Evolutionary conservation across 2,329 filamentous ascomycete species (phyloP), one percentile per base, ranked within the genome.

Genomic region (Diaporthe eres): DNA sequence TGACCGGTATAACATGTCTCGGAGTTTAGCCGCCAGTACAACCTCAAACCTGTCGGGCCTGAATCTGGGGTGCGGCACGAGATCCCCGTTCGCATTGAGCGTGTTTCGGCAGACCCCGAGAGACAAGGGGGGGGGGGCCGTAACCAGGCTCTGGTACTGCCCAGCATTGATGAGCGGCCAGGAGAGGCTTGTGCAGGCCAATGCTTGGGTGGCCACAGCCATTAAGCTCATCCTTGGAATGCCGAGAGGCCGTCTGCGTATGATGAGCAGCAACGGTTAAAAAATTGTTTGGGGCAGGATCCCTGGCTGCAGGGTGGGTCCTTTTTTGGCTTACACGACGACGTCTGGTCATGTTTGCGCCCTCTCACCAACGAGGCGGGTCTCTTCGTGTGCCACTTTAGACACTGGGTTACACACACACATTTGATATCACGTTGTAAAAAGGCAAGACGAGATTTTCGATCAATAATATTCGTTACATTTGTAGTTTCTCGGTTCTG

Each of bases 391-490:
- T 17, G 42, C 42, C 37, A 39, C 37, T 39, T 39, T n/a, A n/a
- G n/a, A n/a, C n/a, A n/a, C n/a, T n/a, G n/a, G n/a, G n/a, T n/a
- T n/a, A n/a, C n/a, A n/a, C n/a, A n/a, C n/a, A n/a, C 39, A 65
- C 1, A 47, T 6, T 15, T 5, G 6, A 68, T 7, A 7, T 68
- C 65, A 68, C 65, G 8, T 19, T 53, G 13, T 2, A 28, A 7
- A 4, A 3, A 1, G 15, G 4, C 3, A 39, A 19, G 28, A 51
- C n/a, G 1, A 25, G 2, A 37, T 28, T 25, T 55, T 70, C 65
- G 65, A 37, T 70, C 65, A 70, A 70, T 55, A 70, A 37, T 70
- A 70, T 70, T 68, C 49, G 65, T 70, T 55, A 42, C 65, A 70
- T 70, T 70, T 70, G 65, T 42, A 70, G 65, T 55, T 42, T 63